phyloP scores from a whole-genome alignment of 805 yeast genomes.

The Yarrowia sp. region DNA sequence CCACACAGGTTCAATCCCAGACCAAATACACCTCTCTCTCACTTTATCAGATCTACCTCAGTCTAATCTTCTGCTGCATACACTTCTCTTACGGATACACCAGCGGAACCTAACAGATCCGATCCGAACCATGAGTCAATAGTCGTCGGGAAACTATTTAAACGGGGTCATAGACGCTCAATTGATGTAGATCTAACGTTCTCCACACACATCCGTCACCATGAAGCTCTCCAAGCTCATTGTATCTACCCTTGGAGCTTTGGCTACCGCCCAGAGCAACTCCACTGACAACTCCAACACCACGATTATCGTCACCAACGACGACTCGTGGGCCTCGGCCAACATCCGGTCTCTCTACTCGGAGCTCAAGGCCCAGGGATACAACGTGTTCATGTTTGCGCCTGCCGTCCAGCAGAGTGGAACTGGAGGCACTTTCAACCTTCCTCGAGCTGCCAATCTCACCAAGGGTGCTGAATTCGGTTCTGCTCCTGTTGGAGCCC shows the following conservation, averaged over 20 bases:
- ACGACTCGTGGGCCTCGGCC: constrained; percentile 64
- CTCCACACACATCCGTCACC: background rate
- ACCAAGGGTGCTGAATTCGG: constrained; percentile 55
- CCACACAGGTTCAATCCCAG: no score
- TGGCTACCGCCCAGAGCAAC: constrained; percentile 22
- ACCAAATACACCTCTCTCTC: no score
- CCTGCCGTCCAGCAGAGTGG: constrained; percentile 62
- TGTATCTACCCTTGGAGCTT: background rate
- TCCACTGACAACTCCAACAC: constrained; percentile 16
- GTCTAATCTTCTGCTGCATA: no score
- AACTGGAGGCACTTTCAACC: constrained; percentile 60
- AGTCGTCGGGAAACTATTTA: background rate
- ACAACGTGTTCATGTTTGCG: constrained; percentile 59
- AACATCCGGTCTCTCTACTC: constrained; percentile 64
- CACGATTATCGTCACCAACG: constrained; percentile 60
- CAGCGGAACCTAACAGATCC: no score
- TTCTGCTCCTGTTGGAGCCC: constrained; percentile 56
- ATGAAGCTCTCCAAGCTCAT: background rate
- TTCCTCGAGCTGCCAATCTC: constrained; percentile 51
- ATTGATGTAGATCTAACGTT: background rate
- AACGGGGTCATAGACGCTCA: background rate
- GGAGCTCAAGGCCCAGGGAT: constrained; percentile 56
- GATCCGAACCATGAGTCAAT: no score
- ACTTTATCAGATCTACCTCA: no score
- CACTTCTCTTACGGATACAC: no score